These are phyloP conservation scores for Colletotrichum spaethianum DNA, from an alignment of 2,329 filamentous ascomycete genomes.

Conservation along the genomic window DNA sequence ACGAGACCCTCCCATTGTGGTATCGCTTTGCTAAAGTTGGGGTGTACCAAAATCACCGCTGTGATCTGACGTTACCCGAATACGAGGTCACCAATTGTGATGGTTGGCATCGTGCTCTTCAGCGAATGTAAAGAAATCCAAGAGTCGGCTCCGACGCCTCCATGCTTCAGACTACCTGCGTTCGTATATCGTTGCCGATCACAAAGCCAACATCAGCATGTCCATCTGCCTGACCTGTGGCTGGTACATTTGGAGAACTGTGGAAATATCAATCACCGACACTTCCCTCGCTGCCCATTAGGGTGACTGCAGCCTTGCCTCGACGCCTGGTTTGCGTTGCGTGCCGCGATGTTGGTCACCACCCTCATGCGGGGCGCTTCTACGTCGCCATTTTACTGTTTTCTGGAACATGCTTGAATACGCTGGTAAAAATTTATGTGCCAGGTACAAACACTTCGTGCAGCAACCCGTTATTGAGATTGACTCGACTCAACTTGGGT, in stretches of 20 bases:
- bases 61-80: conserved; percentile 19
- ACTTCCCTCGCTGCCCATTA: conserved; percentile 47
- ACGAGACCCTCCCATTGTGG: conserved; percentile 49
- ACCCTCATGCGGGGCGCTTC: conserved; percentile 54
- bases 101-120: conserved; percentile 46
- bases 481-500: conserved; percentile 56
- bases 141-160: background rate
- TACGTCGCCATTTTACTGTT: conserved; percentile 58
- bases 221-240: conserved; percentile 49
- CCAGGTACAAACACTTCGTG: conserved; percentile 54
- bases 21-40: no score
- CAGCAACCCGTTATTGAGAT: conserved; percentile 56
- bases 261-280: conserved; percentile 55
- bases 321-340: conserved; percentile 52
- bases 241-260: conserved; percentile 47
- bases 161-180: conserved; percentile 47
- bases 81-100: conserved; percentile 26
- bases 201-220: conserved; percentile 34
- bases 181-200: conserved; percentile 43
- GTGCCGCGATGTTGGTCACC: conserved; percentile 53
- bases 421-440: conserved; percentile 54
- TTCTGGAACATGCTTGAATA: conserved; percentile 49
- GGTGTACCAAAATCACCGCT: conserved; percentile 36
- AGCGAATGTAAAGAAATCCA: conserved; percentile 36
- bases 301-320: conserved; percentile 46